phyloP scores from a whole-genome alignment of 108 stramenopile genomes.

The Pseudonitzschia delicatissima region DNA sequence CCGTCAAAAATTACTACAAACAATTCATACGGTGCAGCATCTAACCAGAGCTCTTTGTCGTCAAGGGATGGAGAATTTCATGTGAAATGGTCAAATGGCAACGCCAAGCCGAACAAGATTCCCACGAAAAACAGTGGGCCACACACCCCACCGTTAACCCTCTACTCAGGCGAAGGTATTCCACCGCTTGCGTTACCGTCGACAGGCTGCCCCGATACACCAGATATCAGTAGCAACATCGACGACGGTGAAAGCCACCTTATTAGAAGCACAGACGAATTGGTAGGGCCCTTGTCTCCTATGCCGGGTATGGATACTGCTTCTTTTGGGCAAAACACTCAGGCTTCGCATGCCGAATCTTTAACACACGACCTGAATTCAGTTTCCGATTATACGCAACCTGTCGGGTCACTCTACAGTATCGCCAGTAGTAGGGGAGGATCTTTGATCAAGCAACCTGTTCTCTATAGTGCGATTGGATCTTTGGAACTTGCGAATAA shows the following conservation, averaged over 20 bases:
- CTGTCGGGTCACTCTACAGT: not conserved
- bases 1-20: not conserved
- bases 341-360: not conserved
- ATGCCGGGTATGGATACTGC: not conserved
- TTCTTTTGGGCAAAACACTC: not conserved
- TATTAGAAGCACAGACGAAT: not conserved
- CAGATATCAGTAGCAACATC: not conserved
- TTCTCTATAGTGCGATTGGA: conserved; percentile 70
- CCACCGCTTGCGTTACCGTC: not conserved
- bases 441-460: not conserved
- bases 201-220: not conserved
- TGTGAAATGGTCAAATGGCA: not conserved
- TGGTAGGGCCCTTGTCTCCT: not conserved
- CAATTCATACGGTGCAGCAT: not conserved
- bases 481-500: conserved; percentile 57
- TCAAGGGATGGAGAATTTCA: not conserved
- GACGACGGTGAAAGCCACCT: not conserved
- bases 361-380: not conserved
- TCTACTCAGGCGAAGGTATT: not conserved
- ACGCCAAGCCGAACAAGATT: not conserved
- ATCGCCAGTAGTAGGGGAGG: not conserved
- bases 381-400: not conserved
- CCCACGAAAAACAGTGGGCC: not conserved
- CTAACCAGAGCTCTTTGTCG: not conserved
- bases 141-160: conserved; percentile 13